Evolutionary conservation across 768 basidiomycete genomes (phyloP).

Genomic region (Myochromella boudieri): DNA sequence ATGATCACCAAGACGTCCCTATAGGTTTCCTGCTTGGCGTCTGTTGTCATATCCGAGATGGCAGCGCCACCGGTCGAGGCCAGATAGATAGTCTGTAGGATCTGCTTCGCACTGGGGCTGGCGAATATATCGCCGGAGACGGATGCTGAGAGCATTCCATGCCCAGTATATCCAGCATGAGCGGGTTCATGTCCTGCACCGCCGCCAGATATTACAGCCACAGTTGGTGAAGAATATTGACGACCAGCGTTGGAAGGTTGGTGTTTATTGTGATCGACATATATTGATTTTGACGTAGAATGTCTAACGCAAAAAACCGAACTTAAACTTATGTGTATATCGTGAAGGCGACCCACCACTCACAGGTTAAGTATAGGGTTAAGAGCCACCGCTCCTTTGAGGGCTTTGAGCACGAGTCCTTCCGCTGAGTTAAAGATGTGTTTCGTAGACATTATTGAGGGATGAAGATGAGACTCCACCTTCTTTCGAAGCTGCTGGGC

Average conservation of each 20-base stretch:
- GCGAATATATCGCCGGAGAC: slow-evolving; percentile 67
- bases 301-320: slow-evolving; percentile 26
- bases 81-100: slow-evolving; percentile 46
- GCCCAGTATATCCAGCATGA: slow-evolving; percentile 54
- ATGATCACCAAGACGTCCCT: slow-evolving; percentile 39
- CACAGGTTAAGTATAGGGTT: slow-evolving; percentile 41
- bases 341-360: no score
- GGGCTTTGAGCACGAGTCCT: slow-evolving; percentile 41
- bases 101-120: slow-evolving; percentile 59
- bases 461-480: neutral
- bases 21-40: neutral
- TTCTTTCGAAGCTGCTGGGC: slow-evolving; percentile 1
- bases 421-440: slow-evolving; percentile 42
- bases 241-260: slow-evolving; percentile 12
- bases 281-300: slow-evolving; percentile 34
- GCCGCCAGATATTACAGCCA: slow-evolving; percentile 48
- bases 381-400: slow-evolving; percentile 39
- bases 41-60: slow-evolving; percentile 1
- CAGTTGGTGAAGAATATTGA: slow-evolving; percentile 12
- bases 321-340: neutral
- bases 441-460: slow-evolving; percentile 36
- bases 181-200: slow-evolving; percentile 64
- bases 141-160: slow-evolving; percentile 54
- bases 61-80: slow-evolving; percentile 32
- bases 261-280: slow-evolving; percentile 18